Conservation (phyloP, 1,284 basidiomycete genomes). For the Microbotryum intermedium region DNA sequence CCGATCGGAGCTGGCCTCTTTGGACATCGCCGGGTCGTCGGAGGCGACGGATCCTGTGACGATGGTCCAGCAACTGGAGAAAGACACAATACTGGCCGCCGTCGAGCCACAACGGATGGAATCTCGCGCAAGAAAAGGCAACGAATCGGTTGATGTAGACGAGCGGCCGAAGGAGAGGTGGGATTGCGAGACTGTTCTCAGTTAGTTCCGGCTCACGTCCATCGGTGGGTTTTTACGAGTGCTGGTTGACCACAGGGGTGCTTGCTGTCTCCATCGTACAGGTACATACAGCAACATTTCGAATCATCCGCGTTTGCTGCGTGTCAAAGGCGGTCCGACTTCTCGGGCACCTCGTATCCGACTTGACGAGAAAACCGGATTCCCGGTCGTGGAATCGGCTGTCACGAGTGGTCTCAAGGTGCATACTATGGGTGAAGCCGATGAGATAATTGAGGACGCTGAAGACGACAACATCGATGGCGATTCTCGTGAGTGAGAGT, state of each 20-base stretch:
- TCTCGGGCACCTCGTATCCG: constrained; percentile 49
- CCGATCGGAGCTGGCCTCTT: constrained; percentile 62
- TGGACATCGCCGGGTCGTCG: constrained; percentile 19
- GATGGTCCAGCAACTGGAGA: constrained; percentile 27
- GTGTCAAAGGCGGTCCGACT: constrained; percentile 46
- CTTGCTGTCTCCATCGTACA: constrained; percentile 38
- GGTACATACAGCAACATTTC: constrained; percentile 92
- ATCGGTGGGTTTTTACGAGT: not conserved
- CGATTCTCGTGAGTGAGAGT: constrained; percentile 15
- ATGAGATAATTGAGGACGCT: constrained; percentile 13
- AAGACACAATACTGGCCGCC: constrained; percentile 41
- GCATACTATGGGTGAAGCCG: too few relatives aligned
- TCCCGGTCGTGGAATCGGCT: constrained; percentile 51
- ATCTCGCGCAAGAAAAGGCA: constrained; percentile 15
- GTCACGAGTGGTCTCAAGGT: constrained; percentile 18
- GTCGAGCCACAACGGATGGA: constrained; percentile 34
- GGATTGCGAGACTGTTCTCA: constrained; percentile 90
- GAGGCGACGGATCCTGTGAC: constrained; percentile 41
- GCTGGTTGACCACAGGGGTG: not conserved
- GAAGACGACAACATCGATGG: constrained; percentile 24
- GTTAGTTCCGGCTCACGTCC: constrained; percentile 47
- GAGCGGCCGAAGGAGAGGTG: constrained; percentile 54
- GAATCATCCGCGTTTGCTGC: constrained; percentile 82
- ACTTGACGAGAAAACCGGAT: constrained; percentile 63
- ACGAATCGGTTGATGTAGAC: constrained; percentile 29